Evolutionary conservation across 1,139 yeast species (phyloP).

Genomic region (Yarrowia galli): DNA sequence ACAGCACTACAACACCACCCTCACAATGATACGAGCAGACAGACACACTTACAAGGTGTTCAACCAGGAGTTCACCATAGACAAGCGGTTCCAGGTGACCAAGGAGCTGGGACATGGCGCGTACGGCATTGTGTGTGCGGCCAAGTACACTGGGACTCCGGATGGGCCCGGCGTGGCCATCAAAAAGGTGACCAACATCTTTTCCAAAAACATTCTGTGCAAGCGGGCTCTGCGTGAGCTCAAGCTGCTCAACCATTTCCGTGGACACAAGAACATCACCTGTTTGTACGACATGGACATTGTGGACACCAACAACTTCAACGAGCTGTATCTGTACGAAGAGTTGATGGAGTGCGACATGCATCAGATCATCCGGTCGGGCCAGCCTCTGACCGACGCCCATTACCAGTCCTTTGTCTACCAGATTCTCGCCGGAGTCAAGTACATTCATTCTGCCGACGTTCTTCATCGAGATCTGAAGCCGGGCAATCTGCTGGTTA

Average conservation of each 20-base stretch:
- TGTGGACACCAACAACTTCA: slow-evolving; percentile 81
- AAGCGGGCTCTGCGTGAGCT: slow-evolving; percentile 89
- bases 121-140: slow-evolving; percentile 94
- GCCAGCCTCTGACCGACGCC: slow-evolving; percentile 92
- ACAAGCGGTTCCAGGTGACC: slow-evolving; percentile 80
- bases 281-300: slow-evolving; percentile 93
- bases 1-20: neutral
- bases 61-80: slow-evolving; percentile 89
- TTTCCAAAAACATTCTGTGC: slow-evolving; percentile 84
- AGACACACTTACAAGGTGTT: slow-evolving; percentile 66
- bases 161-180: slow-evolving; percentile 80
- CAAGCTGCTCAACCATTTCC: slow-evolving; percentile 84
- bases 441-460: slow-evolving; percentile 94
- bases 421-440: slow-evolving; percentile 91
- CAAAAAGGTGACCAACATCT: slow-evolving; percentile 88
- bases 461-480: slow-evolving; percentile 93
- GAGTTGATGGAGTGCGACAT: slow-evolving; percentile 98
- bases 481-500: slow-evolving; percentile 91
- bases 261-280: slow-evolving; percentile 89
- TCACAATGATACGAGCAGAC: slow-evolving; percentile 46
- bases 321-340: slow-evolving; percentile 90
- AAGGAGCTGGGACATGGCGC: slow-evolving; percentile 98
- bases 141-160: slow-evolving; percentile 72
- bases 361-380: slow-evolving; percentile 94
- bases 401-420: slow-evolving; percentile 93